Conservation (phyloP, 1,139 yeast species). For the Yamadazyma aaseri region DNA sequence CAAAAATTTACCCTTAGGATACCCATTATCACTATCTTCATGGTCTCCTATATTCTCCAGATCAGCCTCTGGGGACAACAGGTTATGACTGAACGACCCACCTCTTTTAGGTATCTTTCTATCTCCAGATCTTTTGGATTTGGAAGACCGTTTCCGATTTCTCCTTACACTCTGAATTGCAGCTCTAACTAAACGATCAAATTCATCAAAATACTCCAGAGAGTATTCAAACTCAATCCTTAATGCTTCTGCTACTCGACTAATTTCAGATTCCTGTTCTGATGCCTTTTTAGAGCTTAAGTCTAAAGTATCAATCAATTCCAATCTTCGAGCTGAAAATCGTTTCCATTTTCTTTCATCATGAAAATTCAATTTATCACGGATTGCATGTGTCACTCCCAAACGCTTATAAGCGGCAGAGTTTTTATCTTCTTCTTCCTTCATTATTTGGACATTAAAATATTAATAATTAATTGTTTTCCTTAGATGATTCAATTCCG, state of each 20-base stretch:
- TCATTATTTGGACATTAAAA: constrained; percentile 5
- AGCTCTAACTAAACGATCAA: constrained; percentile 86
- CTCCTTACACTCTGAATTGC: constrained; percentile 72
- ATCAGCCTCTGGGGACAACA: constrained; percentile 1
- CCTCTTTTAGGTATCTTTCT: constrained; percentile 1
- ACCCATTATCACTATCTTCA: constrained; percentile 4
- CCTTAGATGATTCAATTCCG: constrained; percentile 7
- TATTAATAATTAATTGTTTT: constrained; percentile 1
- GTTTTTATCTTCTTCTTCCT: constrained; percentile 3
- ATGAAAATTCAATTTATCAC: constrained; percentile 68
- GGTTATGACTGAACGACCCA: not conserved
- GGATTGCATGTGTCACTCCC: constrained; percentile 79
- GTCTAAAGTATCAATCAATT: constrained; percentile 78
- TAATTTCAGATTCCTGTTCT: constrained; percentile 84
- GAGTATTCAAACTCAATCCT: constrained; percentile 76
- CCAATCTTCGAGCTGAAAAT: constrained; percentile 84
- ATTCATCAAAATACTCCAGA: constrained; percentile 58
- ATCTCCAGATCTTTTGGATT: constrained; percentile 20
- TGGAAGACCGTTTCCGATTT: constrained; percentile 43
- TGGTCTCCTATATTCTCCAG: constrained; percentile 14
- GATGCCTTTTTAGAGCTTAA: constrained; percentile 81
- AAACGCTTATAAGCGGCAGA: constrained; percentile 12
- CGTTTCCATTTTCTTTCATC: constrained; percentile 87
- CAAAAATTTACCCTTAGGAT: constrained; percentile 20
- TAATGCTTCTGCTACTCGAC: constrained; percentile 70